These are phyloP conservation scores for Clonostachys rosea DNA, from an alignment of 2,329 filamentous ascomycete species.

Conservation along the genomic window DNA sequence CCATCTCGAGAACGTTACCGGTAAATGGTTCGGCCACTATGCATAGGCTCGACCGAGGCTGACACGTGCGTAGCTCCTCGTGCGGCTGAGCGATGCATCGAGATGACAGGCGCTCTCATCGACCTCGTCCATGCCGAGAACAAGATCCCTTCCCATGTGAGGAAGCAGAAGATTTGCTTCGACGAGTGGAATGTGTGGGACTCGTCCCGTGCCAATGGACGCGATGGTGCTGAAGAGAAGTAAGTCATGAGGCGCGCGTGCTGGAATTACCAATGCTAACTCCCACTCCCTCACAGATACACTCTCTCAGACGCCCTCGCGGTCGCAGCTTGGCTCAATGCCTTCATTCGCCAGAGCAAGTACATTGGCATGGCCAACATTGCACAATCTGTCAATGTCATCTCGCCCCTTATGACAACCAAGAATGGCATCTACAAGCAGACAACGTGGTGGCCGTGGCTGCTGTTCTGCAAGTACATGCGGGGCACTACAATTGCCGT, in stretches of 20 bases:
- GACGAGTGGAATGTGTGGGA: slow-evolving; percentile 88
- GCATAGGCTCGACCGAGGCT: background rate
- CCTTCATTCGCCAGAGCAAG: slow-evolving; percentile 67
- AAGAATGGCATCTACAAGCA: slow-evolving; percentile 61
- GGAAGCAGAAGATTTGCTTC: slow-evolving; percentile 69
- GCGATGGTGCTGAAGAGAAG: slow-evolving; percentile 67
- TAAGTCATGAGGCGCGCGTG: slow-evolving; percentile 1
- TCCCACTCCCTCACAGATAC: slow-evolving; percentile 32
- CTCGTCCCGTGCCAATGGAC: slow-evolving; percentile 63
- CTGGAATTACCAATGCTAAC: no score
- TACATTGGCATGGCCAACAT: slow-evolving; percentile 76
- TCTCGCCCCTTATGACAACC: slow-evolving; percentile 71
- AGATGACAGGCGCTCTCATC: slow-evolving; percentile 64
- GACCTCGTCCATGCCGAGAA: slow-evolving; percentile 71
- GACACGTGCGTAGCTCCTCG: slow-evolving; percentile 44
- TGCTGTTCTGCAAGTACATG: slow-evolving; percentile 63
- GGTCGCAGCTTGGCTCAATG: slow-evolving; percentile 72
- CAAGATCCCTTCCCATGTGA: slow-evolving; percentile 51
- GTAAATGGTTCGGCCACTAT: background rate
- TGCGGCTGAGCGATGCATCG: slow-evolving; percentile 70
- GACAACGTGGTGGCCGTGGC: slow-evolving; percentile 70
- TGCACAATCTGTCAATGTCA: slow-evolving; percentile 74
- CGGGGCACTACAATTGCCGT: slow-evolving; percentile 64
- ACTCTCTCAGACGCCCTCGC: slow-evolving; percentile 72
- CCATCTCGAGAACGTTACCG: slow-evolving; percentile 45